phyloP scores from a whole-genome alignment of 1,284 basidiomycete genomes.

The Papiliotrema fonsecae region DNA sequence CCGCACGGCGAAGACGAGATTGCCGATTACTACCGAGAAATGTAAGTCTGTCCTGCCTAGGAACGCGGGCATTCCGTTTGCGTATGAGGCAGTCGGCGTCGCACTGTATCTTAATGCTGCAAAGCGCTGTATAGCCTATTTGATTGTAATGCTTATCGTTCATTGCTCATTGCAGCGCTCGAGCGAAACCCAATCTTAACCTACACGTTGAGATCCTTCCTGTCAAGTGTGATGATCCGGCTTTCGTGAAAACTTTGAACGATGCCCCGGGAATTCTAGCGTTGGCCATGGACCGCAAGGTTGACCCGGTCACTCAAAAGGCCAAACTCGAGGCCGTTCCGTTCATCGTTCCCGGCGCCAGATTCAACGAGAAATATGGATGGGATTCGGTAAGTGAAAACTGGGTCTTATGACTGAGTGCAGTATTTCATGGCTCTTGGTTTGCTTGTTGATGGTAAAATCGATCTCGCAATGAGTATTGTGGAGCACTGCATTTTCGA shows the following conservation, averaged over 20 bases:
- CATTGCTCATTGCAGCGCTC: slow-evolving; percentile 24
- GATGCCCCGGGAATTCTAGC: slow-evolving; percentile 89
- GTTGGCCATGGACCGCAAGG: slow-evolving; percentile 82
- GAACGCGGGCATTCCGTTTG: no score
- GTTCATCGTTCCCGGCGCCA: slow-evolving; percentile 93
- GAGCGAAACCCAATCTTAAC: slow-evolving; percentile 78
- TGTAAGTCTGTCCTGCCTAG: slow-evolving; percentile 38
- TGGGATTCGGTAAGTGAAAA: slow-evolving; percentile 40
- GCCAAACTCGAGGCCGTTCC: slow-evolving; percentile 86
- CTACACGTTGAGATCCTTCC: slow-evolving; percentile 88
- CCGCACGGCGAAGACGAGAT: slow-evolving; percentile 88
- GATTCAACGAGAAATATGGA: slow-evolving; percentile 84
- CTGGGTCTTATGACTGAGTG: background rate
- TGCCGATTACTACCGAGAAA: slow-evolving; percentile 77
- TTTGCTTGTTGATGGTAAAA: slow-evolving; percentile 86
- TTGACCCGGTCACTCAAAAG: slow-evolving; percentile 65
- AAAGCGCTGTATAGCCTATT: no score
- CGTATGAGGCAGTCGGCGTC: no score
- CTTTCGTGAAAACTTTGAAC: slow-evolving; percentile 89
- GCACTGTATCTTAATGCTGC: no score
- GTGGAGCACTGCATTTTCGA: slow-evolving; percentile 99
- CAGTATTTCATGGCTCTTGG: slow-evolving; percentile 58
- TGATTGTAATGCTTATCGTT: no score
- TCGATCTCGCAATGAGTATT: slow-evolving; percentile 91
- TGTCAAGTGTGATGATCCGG: slow-evolving; percentile 73